A percentile compares a stretch with the other conserved stretches of the same genome.
Evolutionary conservation across 495 filamentous ascomycete species (phyloP).

Genomic region (Cryomyces minteri): DNA sequence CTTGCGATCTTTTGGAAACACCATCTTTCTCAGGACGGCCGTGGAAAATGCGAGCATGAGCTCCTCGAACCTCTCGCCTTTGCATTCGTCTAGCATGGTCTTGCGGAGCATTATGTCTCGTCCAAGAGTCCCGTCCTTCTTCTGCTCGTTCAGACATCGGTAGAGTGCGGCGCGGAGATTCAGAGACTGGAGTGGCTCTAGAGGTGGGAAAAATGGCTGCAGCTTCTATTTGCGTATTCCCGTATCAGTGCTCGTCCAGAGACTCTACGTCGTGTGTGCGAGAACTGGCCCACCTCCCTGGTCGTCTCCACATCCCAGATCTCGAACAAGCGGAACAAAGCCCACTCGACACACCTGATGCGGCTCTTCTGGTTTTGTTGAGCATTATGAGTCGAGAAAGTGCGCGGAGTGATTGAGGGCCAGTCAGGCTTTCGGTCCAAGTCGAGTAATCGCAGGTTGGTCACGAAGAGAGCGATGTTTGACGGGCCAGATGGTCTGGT

Average conservation of each 20-base stretch:
- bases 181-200: conserved; percentile 70
- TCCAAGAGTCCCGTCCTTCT: conserved; percentile 69
- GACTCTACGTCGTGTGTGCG: too few species aligned
- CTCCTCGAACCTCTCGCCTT: conserved; percentile 37
- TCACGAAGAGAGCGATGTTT: conserved; percentile 49
- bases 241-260: not conserved
- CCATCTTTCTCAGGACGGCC: conserved; percentile 51
- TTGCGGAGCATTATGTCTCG: conserved; percentile 63
- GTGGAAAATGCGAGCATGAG: conserved; percentile 63
- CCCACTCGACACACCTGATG: conserved; percentile 66
- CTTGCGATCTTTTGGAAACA: conserved; percentile 25
- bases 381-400: conserved; percentile 45
- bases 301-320: conserved; percentile 64
- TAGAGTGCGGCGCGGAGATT: conserved; percentile 80
- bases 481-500: conserved; percentile 20
- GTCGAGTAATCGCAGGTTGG: conserved; percentile 62
- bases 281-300: conserved; percentile 34
- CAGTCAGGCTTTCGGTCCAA: conserved; percentile 59
- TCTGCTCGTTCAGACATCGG: conserved; percentile 55
- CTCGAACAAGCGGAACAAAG: conserved; percentile 59
- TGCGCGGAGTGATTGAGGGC: conserved; percentile 46
- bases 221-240: conserved; percentile 41
- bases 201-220: conserved; percentile 72
- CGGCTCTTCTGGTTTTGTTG: conserved; percentile 61
- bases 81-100: conserved; percentile 80